A percentile compares a stretch with the other conserved stretches of the same genome.
phyloP scores from a whole-genome alignment of 306 rosid species.

The Fagus crenata region DNA sequence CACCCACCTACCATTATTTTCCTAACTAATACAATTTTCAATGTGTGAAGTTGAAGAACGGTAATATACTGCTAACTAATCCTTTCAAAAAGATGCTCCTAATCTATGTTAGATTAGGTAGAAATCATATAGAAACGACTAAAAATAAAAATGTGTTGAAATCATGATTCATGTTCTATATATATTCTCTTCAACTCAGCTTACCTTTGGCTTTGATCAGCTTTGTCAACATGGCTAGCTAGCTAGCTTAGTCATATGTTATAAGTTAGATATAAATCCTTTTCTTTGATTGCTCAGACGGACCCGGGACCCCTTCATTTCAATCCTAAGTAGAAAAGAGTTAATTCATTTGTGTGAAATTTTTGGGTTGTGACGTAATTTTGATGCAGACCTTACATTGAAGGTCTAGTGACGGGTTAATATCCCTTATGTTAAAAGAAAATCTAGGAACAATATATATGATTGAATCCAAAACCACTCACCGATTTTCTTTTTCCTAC shows the following conservation, averaged over 20 bases:
- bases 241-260: not conserved
- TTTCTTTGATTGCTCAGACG: not conserved
- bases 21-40: slow-evolving; percentile 6
- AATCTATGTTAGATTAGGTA: slow-evolving; percentile 3
- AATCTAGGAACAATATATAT: too few relatives aligned
- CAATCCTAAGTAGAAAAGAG: too few relatives aligned
- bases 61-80: not conserved
- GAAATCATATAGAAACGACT: not conserved
- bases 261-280: not conserved
- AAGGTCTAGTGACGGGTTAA: too few relatives aligned
- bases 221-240: not conserved
- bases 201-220: not conserved
- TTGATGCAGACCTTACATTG: too few relatives aligned
- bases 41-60: not conserved
- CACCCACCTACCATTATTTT: not conserved
- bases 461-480: too few relatives aligned
- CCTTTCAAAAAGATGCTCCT: not conserved
- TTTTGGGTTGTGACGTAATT: too few relatives aligned
- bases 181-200: too few relatives aligned
- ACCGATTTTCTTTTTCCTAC: too few relatives aligned
- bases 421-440: too few relatives aligned
- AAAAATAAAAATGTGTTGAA: not conserved
- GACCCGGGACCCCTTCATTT: too few relatives aligned
- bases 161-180: not conserved
- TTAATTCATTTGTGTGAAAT: too few relatives aligned